phyloP scores from a whole-genome alignment of 345 rosid species.

The Salix suchowensis region DNA sequence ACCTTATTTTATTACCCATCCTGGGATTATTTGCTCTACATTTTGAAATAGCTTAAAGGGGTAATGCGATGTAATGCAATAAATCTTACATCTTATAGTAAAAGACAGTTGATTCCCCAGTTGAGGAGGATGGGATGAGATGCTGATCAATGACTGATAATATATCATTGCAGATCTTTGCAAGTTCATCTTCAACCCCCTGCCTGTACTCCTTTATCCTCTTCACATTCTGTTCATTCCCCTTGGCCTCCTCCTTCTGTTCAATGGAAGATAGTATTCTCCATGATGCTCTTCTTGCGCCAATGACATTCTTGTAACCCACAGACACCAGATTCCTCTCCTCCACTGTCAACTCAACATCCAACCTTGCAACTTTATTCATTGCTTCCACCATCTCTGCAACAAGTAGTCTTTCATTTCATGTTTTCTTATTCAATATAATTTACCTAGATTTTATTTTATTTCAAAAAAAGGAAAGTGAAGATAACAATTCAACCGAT shows the following conservation, averaged over 20 bases:
- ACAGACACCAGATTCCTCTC: slow-evolving; percentile 84
- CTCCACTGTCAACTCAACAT: slow-evolving; percentile 69
- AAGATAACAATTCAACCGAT: not conserved
- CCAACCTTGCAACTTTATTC: slow-evolving; percentile 70
- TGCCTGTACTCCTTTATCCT: slow-evolving; percentile 66
- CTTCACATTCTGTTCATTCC: slow-evolving; percentile 66
- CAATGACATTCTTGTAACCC: slow-evolving; percentile 85
- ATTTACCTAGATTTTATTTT: not conserved
- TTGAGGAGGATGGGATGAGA: slow-evolving; percentile 60
- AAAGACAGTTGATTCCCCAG: slow-evolving; percentile 80
- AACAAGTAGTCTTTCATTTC: not conserved
- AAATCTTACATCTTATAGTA: slow-evolving; percentile 66
- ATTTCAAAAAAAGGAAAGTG: not conserved
- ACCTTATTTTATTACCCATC: not conserved
- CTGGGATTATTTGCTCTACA: not conserved
- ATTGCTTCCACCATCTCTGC: slow-evolving; percentile 83
- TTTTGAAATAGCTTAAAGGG: not conserved
- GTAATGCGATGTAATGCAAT: not conserved
- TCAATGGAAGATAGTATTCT: slow-evolving; percentile 70
- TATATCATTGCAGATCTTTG: slow-evolving; percentile 66
- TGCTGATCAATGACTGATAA: slow-evolving; percentile 57
- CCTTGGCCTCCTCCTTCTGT: slow-evolving; percentile 76
- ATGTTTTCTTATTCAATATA: not conserved
- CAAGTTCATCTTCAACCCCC: slow-evolving; percentile 71
- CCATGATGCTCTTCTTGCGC: slow-evolving; percentile 79